Conservation (phyloP, 176 grass and related monocot genomes). For the Eleusine indica region DNA sequence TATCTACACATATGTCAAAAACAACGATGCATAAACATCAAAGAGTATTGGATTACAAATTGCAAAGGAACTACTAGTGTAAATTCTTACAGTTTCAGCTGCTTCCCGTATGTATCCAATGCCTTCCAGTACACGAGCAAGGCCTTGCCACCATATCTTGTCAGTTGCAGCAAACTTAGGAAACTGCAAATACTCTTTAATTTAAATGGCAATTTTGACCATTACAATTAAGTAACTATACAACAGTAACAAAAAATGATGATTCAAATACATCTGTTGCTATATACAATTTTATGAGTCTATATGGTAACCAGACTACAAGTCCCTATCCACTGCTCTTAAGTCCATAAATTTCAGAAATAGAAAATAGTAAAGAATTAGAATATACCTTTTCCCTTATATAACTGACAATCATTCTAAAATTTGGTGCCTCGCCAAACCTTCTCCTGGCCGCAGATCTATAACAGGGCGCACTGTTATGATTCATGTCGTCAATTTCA, state of each 20-base stretch:
- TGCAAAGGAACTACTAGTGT: slow-evolving; percentile 26
- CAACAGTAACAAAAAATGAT: neutral
- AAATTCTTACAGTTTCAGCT: slow-evolving; percentile 72
- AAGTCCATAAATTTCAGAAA: slow-evolving; percentile 13
- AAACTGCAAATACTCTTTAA: slow-evolving; percentile 47
- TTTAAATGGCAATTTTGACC: slow-evolving; percentile 21
- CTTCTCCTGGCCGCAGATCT: slow-evolving; percentile 30
- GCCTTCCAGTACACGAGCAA: slow-evolving; percentile 67
- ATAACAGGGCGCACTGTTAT: slow-evolving; percentile 23
- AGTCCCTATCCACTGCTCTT: slow-evolving; percentile 9
- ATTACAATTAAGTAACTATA: neutral
- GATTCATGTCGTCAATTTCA: slow-evolving; percentile 25
- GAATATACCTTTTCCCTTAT: slow-evolving; percentile 84
- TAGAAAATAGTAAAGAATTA: neutral
- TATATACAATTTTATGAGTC: neutral
- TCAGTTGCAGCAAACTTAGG: slow-evolving; percentile 67
- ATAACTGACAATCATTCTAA: slow-evolving; percentile 56
- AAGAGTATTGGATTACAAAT: neutral
- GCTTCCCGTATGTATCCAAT: slow-evolving; percentile 75
- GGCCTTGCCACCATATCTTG: slow-evolving; percentile 85
- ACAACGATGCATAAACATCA: neutral
- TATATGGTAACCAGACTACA: neutral
- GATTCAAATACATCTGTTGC: slow-evolving; percentile 22
- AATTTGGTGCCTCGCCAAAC: slow-evolving; percentile 47
- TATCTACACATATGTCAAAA: slow-evolving; percentile 11